A percentile compares a stretch with the other conserved stretches of the same genome.
Evolutionary conservation across 805 yeast species (phyloP).

Genomic region (Cyberlindnera euphorbiiphila): DNA sequence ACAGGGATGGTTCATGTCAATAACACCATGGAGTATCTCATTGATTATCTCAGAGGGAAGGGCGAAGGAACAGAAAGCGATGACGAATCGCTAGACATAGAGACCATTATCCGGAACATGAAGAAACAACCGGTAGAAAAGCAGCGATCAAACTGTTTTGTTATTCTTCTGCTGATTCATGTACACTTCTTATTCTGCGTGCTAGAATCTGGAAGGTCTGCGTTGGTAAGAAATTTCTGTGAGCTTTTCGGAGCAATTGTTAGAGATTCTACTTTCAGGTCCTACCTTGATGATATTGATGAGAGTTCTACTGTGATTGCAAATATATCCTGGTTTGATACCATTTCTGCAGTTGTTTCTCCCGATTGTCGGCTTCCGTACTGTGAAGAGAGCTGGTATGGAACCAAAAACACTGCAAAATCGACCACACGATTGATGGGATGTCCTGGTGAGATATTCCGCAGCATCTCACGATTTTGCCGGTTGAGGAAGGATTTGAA

Average conservation of each 20-base stretch:
- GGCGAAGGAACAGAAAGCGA: constrained; percentile 17
- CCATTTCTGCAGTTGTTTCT: constrained; percentile 50
- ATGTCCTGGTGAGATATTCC: constrained; percentile 56
- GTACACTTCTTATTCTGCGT: constrained; percentile 53
- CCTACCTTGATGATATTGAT: constrained; percentile 42
- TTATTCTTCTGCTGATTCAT: constrained; percentile 47
- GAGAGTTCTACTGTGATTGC: constrained; percentile 46
- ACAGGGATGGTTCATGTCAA: constrained; percentile 53
- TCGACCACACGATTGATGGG: constrained; percentile 56
- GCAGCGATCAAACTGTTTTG: constrained; percentile 40
- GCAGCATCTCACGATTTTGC: constrained; percentile 43
- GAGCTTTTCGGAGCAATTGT: constrained; percentile 49
- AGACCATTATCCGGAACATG: constrained; percentile 34
- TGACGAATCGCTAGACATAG: constrained; percentile 29
- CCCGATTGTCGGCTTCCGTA: constrained; percentile 55
- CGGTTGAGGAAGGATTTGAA: constrained; percentile 30
- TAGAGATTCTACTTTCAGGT: constrained; percentile 40
- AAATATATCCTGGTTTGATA: constrained; percentile 58
- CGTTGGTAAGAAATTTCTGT: constrained; percentile 45
- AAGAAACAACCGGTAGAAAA: constrained; percentile 33
- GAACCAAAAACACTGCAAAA: constrained; percentile 36
- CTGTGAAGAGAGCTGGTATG: constrained; percentile 52
- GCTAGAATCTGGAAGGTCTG: constrained; percentile 51
- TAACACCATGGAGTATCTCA: constrained; percentile 52
- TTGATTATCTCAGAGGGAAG: constrained; percentile 37